Base-by-base conservation (phyloP, 306 rosid genomes). In the Begonia masoniana region DNA sequence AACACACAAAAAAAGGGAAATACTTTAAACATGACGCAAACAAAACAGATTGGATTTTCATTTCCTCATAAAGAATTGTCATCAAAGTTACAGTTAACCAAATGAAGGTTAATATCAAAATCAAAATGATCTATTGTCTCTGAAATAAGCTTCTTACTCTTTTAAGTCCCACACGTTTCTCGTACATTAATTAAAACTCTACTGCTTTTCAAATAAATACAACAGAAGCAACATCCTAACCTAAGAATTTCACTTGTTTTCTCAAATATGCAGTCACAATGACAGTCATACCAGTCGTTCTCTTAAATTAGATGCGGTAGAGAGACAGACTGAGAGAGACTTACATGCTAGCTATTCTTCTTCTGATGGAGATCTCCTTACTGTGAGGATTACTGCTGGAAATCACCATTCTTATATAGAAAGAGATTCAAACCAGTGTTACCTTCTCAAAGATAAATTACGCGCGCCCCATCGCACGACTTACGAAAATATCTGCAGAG, bases 341-440 rank as follows among this genome's bases (percentile, higher is more conserved):
- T 65, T 74, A 85, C 95, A 89, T 80, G 97, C 87, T 82, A 21
- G 76, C 63, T 51, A 89, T 89, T 78, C 91, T 78, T 71, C 61
- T 85, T 76, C 95, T 80, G 74, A 85, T 71, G 43, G 67, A 59
- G 13, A 80, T 60, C 82, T 89, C 95, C 78, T 60, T 85, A 51
- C 62, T 62, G 59, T 80, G 81, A 55, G 94, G 71, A 76, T 76
- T 85, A 49, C 69, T 65, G 52, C 75, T 78, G 19, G 87, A 47
- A 62, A 78, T 59, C 65, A 78, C 84, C 94, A 89, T 85, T 54
- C 59, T 58, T 16, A 46, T 60, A 48, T 15, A 45, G 15, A 45
- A 45, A 45, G 49, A 45, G 6, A 11, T 10, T 11, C 2, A 45
- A 45, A 45, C 15, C 13, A 12, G 49, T 10, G 4, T n/a, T 10